Base-by-base conservation (phyloP, 1,139 yeast species). In the Debaryomyces psychrophilus region DNA sequence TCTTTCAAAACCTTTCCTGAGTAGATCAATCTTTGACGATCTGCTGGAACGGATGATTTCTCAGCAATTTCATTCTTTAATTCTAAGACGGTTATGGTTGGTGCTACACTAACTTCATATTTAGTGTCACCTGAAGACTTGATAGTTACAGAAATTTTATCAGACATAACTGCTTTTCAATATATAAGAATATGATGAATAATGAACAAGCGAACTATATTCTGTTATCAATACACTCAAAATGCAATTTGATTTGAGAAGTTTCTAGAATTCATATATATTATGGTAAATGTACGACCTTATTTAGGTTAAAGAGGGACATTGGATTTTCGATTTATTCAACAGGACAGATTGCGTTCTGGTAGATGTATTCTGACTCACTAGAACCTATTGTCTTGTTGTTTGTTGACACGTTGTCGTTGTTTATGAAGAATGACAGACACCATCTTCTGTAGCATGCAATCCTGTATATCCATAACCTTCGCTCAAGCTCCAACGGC, bases 1-100 rank as follows among this genome's bases (percentile, higher is more conserved):
- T 93, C 97, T 63, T 92, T 92, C 61, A 93, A 78, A 37, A 93
- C 96, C 58, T 93, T 86, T 33, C 99, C 99, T 2, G 97, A 88
- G 69, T 87, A 93, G 59, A 93, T 92, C 62, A 93, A 77, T 48
- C 98, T 77, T 67, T 92, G 98, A 52, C 87, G 80, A 18, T 78
- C 86, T 1, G 82, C 83, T 5, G 95, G 85, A 41, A 90, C 76
- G 23, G 81, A 83, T 9, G 90, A 70, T 50, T 74, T 73, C 31
- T 65, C 69, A 28, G 85, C 84, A 46, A 93, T 75, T 57, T 73
- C 74, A 41, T 77, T 76, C 67, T 93, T 93, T 56, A 93, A 75
- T 50, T 85, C 88, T 31, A 73, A 70, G 31, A 92, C 82, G 1
- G 92, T 82, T 47, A 76, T 66, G 8, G 77, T 57, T 0, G 82